These are phyloP conservation scores for Geranium rotundifolium DNA, from an alignment of 345 rosid species.

Conservation along the genomic window DNA sequence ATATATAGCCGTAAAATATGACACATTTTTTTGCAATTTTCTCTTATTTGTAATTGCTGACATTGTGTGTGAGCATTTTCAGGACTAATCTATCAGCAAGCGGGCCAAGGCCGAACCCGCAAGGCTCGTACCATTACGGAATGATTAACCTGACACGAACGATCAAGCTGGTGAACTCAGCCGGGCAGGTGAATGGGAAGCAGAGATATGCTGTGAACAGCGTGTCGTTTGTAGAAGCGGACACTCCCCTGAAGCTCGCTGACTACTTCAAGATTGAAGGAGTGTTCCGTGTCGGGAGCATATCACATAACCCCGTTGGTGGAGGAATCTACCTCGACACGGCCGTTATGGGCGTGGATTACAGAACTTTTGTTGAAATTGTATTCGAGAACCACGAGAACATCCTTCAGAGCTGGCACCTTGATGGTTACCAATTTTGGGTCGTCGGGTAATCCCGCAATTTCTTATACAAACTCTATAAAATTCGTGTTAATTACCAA, in stretches of 20 bases:
- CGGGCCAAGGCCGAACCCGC: conserved; percentile 24
- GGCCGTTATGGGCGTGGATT: conserved; percentile 18
- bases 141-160: conserved; percentile 23
- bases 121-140: conserved; percentile 25
- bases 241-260: conserved; percentile 30
- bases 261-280: conserved; percentile 28
- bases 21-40: too few species aligned
- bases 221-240: conserved; percentile 20
- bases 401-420: conserved; percentile 26
- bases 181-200: conserved; percentile 26
- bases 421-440: conserved; percentile 28
- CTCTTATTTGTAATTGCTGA: not conserved
- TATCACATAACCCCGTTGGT: conserved; percentile 15
- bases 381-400: conserved; percentile 21
- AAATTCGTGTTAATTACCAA: not conserved
- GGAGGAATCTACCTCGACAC: conserved; percentile 28
- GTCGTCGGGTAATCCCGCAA: conserved; percentile 24
- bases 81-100: conserved; percentile 42
- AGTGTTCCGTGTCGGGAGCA: conserved; percentile 24
- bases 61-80: conserved; percentile 3
- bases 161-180: conserved; percentile 16
- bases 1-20: too few species aligned
- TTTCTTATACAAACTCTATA: not conserved
- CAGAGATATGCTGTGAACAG: conserved; percentile 28
- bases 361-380: conserved; percentile 21